Evolutionary conservation across 768 basidiomycete species (phyloP).

Genomic region (Mycena olivaceomarginata): DNA sequence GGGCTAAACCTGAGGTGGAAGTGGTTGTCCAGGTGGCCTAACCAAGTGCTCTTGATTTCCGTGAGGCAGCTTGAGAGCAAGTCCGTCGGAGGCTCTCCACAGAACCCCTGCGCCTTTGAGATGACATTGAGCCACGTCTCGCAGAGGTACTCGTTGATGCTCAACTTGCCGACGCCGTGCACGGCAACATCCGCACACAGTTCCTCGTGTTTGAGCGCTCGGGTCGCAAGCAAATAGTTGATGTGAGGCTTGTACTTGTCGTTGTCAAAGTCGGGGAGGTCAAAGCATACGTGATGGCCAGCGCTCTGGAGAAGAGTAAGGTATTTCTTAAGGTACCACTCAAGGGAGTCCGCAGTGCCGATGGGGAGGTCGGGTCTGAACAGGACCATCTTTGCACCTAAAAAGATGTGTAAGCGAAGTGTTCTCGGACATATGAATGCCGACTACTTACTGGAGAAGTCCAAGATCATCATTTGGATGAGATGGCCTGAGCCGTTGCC

Average conservation of each 20-base stretch:
- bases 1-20: slow-evolving; percentile 48
- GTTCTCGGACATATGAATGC: too few species aligned
- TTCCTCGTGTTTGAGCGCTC: slow-evolving; percentile 26
- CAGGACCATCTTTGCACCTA: slow-evolving; percentile 30
- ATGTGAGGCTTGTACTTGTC: slow-evolving; percentile 39
- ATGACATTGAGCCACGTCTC: slow-evolving; percentile 11
- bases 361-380: slow-evolving; percentile 7
- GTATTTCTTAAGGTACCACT: slow-evolving; percentile 45
- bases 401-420: neutral
- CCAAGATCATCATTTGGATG: slow-evolving; percentile 34
- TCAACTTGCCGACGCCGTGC: slow-evolving; percentile 32
- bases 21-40: slow-evolving; percentile 39
- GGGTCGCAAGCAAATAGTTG: slow-evolving; percentile 46
- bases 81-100: slow-evolving; percentile 23
- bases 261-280: slow-evolving; percentile 49
- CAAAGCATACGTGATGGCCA: slow-evolving; percentile 49
- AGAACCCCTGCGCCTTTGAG: slow-evolving; percentile 27
- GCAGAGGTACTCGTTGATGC: slow-evolving; percentile 42
- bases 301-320: slow-evolving; percentile 44
- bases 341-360: slow-evolving; percentile 30
- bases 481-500: slow-evolving; percentile 26
- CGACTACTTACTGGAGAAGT: slow-evolving; percentile 25
- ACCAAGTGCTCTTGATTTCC: slow-evolving; percentile 42
- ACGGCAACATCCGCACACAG: slow-evolving; percentile 33
- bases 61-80: slow-evolving; percentile 37